These are phyloP conservation scores for Trichosporon sp. DNA, from an alignment of 1,284 basidiomycete species.

Conservation along the genomic window DNA sequence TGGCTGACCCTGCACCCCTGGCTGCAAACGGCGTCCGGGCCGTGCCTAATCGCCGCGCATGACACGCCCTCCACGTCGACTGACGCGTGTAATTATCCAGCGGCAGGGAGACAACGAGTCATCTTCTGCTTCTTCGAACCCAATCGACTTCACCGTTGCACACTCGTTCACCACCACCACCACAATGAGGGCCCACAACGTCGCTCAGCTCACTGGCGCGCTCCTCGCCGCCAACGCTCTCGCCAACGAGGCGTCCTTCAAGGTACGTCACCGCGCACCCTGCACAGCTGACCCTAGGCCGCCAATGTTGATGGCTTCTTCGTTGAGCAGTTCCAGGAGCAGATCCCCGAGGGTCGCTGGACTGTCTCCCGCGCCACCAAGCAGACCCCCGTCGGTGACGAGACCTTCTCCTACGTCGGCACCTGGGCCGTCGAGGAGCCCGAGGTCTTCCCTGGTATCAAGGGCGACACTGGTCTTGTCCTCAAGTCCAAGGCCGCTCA, in stretches of 20 bases:
- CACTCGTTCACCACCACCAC: constrained; percentile 17
- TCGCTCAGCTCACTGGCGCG: constrained; percentile 47
- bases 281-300: constrained; percentile 60
- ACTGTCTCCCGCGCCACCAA: constrained; percentile 95
- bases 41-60: not conserved
- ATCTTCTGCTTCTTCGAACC: not conserved
- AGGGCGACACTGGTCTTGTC: constrained; percentile 84
- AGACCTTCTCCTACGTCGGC: constrained; percentile 95
- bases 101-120: not conserved
- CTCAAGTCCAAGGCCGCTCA: constrained; percentile 65
- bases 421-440: constrained; percentile 96
- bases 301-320: constrained; percentile 87
- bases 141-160: constrained; percentile 1
- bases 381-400: constrained; percentile 89
- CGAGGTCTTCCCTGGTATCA: constrained; percentile 66
- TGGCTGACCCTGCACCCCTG: not conserved
- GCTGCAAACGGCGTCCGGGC: not conserved
- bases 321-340: constrained; percentile 93
- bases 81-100: constrained; percentile 14
- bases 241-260: constrained; percentile 48
- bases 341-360: constrained; percentile 75
- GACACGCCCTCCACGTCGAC: constrained; percentile 25
- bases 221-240: constrained; percentile 45
- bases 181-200: constrained; percentile 51
- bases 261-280: constrained; percentile 38